Percentiles rank a stretch among this genome's conserved stretches.
These are phyloP conservation scores for Clarireedia monteithiana DNA, from an alignment of 2,329 filamentous ascomycete genomes.

Conservation along the genomic window DNA sequence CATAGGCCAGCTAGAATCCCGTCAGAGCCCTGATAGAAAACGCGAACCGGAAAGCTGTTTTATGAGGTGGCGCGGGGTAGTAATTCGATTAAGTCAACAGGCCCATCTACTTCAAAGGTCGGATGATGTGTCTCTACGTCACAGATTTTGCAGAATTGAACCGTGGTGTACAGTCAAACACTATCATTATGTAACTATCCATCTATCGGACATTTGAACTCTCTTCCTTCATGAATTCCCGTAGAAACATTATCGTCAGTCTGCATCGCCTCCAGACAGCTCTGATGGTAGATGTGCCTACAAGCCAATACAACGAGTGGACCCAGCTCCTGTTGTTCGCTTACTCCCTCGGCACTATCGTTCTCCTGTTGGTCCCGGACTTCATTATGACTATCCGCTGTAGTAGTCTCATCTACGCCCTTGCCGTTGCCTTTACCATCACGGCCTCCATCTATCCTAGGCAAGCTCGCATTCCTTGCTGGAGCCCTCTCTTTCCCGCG, in stretches of 20 bases:
- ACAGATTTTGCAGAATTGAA: neutral
- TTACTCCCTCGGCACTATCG: constrained; percentile 25
- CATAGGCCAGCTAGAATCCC: too few relatives aligned
- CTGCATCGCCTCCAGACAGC: constrained; percentile 59
- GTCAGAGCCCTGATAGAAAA: too few relatives aligned
- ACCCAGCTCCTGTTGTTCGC: constrained; percentile 48
- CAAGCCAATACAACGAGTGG: constrained; percentile 62
- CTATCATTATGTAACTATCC: constrained; percentile 26
- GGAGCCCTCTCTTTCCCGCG: constrained; percentile 35
- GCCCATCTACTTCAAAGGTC: too few relatives aligned
- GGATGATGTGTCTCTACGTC: too few relatives aligned
- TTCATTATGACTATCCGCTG: constrained; percentile 31
- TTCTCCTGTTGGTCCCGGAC: constrained; percentile 22
- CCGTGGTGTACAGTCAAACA: neutral
- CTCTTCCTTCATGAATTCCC: constrained; percentile 39
- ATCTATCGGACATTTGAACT: constrained; percentile 32
- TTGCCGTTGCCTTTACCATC: constrained; percentile 28
- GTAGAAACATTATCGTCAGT: constrained; percentile 44
- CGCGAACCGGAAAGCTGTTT: too few relatives aligned
- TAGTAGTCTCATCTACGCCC: constrained; percentile 29
- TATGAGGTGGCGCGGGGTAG: too few relatives aligned
- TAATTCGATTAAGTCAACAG: too few relatives aligned
- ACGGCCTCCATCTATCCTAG: constrained; percentile 15
- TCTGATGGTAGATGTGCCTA: constrained; percentile 62
- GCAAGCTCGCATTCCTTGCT: constrained; percentile 22